Evolutionary conservation across 345 rosid species (phyloP), one percentile per base, ranked within the genome.

Genomic region (Mallotus nudiflorus): DNA sequence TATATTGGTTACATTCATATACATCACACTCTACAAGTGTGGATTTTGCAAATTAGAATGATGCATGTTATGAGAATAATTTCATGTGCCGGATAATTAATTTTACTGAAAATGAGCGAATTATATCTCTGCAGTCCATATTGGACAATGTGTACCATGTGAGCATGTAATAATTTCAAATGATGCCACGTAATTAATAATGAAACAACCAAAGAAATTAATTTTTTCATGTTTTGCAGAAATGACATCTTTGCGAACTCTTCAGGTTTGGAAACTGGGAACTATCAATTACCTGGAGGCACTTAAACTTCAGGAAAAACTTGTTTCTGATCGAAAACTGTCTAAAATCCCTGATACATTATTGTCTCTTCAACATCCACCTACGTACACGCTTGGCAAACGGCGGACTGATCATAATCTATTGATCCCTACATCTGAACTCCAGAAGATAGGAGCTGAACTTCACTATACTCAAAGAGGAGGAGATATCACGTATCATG

Each of bases 381-480:
- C 89, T 19, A 87, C 97, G 6, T 94, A 90, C 69, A 91, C 97
- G 1, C 84, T 92, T 3, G 96, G 97, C 33, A 91, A 91, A 70
- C 83, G 90, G 22, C 60, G 84, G 66, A 91, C 93, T 9, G 93
- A 85, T 78, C 92, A 89, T 80, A 90, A 94, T 79, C 71, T 94
- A 66, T 79, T 94, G 59, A 71, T 94, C 31, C 76, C 92, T 33
- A 71, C 72, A 74, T 67, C 89, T 69, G 96, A 92, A 70, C 89
- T 95, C 56, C 74, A 72, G 44, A 80, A 74, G 52, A 62, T 90
- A 37, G 97, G 97, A 79, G 97, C 96, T 64, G 86, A 88, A 66
- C 97, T 92, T 76, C 88, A 92, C 67, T 87, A 92, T 70, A 94
- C 99, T 6, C 91, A 86, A 74, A 85, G 97, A 85, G 97, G 99